These are phyloP conservation scores for Kalanchoe fedtschenkoi DNA, from an alignment of 164 flowering plant species.

Conservation along the genomic window DNA sequence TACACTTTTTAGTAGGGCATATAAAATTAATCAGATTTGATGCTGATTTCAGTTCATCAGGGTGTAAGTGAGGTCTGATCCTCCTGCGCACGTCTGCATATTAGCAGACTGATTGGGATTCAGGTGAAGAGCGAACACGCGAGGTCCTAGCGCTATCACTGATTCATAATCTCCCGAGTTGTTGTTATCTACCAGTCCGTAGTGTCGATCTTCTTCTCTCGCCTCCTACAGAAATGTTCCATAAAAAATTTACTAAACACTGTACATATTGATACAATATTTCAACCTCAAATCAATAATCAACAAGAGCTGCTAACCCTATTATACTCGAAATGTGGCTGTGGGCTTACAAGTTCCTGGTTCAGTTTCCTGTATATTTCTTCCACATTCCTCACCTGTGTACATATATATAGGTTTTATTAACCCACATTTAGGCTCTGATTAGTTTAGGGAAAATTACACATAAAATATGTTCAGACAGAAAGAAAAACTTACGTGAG, in stretches of 20 bases:
- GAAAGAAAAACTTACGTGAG: too few relatives aligned
- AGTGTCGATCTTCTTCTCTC: conserved; percentile 3
- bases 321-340: background rate
- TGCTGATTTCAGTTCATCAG: background rate
- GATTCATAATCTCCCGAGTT: background rate
- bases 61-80: conserved; percentile 5
- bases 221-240: background rate
- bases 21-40: background rate
- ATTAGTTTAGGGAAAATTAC: too few relatives aligned
- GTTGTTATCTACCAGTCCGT: background rate
- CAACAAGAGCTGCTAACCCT: background rate
- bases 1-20: too few relatives aligned
- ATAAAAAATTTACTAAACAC: too few relatives aligned
- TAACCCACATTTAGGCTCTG: too few relatives aligned
- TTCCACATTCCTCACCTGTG: background rate
- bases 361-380: background rate
- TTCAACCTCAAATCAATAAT: background rate
- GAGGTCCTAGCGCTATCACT: conserved; percentile 1
- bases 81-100: conserved; percentile 1
- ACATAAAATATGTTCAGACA: too few relatives aligned
- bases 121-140: conserved; percentile 1
- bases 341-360: background rate
- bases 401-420: too few relatives aligned
- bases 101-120: background rate
- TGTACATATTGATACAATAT: too few relatives aligned